Conservation (phyloP, 163 green algal species). For the Chlorella variabilis region DNA sequence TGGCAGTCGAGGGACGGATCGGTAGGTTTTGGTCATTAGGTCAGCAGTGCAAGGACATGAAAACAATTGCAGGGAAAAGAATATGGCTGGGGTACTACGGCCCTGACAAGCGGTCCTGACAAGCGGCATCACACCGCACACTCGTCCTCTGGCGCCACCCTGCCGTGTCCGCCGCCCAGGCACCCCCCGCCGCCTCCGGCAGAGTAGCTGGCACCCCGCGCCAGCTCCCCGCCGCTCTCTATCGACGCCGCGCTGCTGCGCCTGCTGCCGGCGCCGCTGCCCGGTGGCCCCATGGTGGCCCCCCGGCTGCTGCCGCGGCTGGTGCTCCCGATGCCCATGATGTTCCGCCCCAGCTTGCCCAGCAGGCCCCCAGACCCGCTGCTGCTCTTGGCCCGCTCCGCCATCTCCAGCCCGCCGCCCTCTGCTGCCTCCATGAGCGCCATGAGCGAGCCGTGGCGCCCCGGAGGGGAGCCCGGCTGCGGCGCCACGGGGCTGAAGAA, state of each 20-base stretch:
- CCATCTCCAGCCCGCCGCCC: not conserved
- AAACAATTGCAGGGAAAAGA: no score
- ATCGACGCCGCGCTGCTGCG: not conserved
- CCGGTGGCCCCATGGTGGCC: not conserved
- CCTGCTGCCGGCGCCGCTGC: not conserved
- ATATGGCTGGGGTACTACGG: no score
- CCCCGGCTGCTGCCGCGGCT: not conserved
- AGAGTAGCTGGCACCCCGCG: not conserved
- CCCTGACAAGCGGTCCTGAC: no score
- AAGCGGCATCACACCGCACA: no score
- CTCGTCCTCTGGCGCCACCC: not conserved
- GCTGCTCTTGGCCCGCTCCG: not conserved
- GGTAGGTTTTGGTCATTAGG: no score
- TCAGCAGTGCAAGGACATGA: no score
- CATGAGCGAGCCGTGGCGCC: conserved; percentile 9
- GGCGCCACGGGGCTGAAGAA: not conserved
- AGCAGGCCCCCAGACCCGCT: not conserved
- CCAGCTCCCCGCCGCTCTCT: not conserved
- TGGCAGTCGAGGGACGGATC: no score
- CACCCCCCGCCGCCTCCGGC: not conserved
- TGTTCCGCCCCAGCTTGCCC: not conserved
- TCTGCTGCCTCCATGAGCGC: not conserved
- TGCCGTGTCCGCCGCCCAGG: not conserved
- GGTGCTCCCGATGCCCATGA: not conserved
- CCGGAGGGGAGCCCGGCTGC: not conserved